Evolutionary conservation across 768 basidiomycete genomes (phyloP).

Genomic region (Rhizopogon vinicolor): DNA sequence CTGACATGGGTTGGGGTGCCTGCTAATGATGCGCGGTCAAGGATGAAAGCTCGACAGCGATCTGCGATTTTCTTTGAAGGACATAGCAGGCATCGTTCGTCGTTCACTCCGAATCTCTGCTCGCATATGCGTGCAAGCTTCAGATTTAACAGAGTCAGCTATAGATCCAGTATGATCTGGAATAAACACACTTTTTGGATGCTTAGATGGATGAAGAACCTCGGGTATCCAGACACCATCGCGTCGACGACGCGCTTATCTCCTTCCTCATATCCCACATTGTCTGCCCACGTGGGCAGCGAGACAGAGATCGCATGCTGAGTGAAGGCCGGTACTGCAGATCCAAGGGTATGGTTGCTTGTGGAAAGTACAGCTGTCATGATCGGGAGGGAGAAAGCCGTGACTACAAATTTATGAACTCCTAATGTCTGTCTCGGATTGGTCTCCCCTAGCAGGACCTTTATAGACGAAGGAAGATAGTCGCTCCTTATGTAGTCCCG

Average conservation of each 20-base stretch:
- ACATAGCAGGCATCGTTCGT: constrained; percentile 77
- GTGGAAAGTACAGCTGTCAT: constrained; percentile 2
- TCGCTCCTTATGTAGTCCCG: too few species aligned
- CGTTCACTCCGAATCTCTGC: constrained; percentile 66
- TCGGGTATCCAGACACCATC: constrained; percentile 90
- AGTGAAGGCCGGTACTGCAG: constrained; percentile 59
- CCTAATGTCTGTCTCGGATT: too few species aligned
- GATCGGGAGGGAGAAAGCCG: background rate
- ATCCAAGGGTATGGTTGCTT: constrained; percentile 33
- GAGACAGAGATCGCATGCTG: constrained; percentile 95
- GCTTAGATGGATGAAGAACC: constrained; percentile 88
- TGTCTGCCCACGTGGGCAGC: constrained; percentile 88
- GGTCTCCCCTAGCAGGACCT: too few species aligned
- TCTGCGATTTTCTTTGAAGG: constrained; percentile 71
- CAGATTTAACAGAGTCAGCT: background rate
- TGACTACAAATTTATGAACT: too few species aligned
- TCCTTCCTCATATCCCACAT: constrained; percentile 89
- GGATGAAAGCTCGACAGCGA: constrained; percentile 71
- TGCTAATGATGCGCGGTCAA: constrained; percentile 39
- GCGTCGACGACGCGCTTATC: constrained; percentile 69
- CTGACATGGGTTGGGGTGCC: constrained; percentile 45
- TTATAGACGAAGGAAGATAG: too few species aligned
- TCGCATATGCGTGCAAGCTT: constrained; percentile 79
- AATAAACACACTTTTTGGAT: constrained; percentile 67
- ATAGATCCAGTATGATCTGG: background rate